Base-by-base conservation (phyloP, 345 rosid species). In the Kandelia obovata region DNA sequence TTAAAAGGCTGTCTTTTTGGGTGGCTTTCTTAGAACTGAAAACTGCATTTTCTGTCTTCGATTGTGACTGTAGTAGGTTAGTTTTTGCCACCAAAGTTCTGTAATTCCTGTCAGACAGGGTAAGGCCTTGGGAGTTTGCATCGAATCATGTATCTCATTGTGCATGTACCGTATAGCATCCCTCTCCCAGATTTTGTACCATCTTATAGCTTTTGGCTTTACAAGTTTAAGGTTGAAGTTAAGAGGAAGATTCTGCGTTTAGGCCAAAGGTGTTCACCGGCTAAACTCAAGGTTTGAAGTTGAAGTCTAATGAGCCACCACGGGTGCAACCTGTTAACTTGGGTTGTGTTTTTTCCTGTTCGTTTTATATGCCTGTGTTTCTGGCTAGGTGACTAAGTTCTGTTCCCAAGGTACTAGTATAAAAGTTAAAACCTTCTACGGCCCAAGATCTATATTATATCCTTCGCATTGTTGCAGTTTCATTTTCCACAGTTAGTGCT, bases 51-150 rank as follows among this genome's bases (percentile, higher is more conserved):
- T 64, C 67, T 60, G 2, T 73, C 61, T 26, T 56, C 76, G 19
- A 57, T 66, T 67, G 72, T 53, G 74, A 53, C 64, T 73, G 10
- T 57, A 35, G 21, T 60, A 64, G 34, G 20, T 60, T 70, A 69
- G 46, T 35, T 61, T 47, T 34, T 61, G 71, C 59, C 19, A 61
- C 71, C 69, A 60, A 51, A 57, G 69, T 78, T 63, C 74, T 76
- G 72, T 65, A 75, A 62, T 68, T 73, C 68, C 39, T 43, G 61
- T 46, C 68, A 46, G 73, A 46, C 78, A 68, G 78, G 62, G 82
- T 68, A 71, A 52, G 58, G 60, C 27, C 26, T 74, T 69, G 17
- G 2, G 19, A 43, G 49, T 43, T 43, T 43, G 46, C 65, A 58
- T 34, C 17, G 61, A 23, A 67, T 61, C 65, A 58, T 58, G 32